Conservation (phyloP, 176 grass and related monocot genomes). For the Sorghum bicolor region Sorghum_bicolor_NCBIv3 NC_012879.2:42009501-42010000, state of each 20-base stretch:
- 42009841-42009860: conserved; percentile 21
- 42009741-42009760: background rate
- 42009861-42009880: conserved; percentile 73
- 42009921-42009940: conserved; percentile 90
- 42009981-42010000: conserved; percentile 13
- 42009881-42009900: conserved; percentile 81
- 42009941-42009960: conserved; percentile 68
- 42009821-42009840: background rate
- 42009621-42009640: background rate
- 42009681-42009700: background rate
- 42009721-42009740: background rate
- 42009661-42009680: background rate
- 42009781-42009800: conserved; percentile 20
- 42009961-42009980: background rate
- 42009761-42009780: background rate
- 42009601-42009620: background rate
- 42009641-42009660: background rate
- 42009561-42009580: background rate
- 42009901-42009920: conserved; percentile 96
- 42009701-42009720: background rate
- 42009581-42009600: conserved; percentile 15
- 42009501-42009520: background rate
- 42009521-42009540: background rate
- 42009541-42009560: background rate
- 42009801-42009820: background rate